A percentile compares a stretch with the other conserved stretches of the same genome.
Evolutionary conservation across 192 early-diverging fungal genomes (phyloP).

Genomic region (Coemansia guatemalensis): DNA sequence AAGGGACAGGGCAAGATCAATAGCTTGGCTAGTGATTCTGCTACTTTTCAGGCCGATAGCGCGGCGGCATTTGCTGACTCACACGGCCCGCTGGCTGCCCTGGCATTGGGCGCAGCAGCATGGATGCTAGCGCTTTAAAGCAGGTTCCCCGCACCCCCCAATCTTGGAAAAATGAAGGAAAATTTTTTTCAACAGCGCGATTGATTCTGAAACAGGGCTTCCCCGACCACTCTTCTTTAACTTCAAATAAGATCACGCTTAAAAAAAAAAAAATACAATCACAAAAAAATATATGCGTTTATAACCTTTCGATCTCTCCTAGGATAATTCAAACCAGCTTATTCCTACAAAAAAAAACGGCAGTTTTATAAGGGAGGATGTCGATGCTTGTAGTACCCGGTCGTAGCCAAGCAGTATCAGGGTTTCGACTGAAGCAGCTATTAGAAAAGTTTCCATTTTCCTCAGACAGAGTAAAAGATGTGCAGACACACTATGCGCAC

Average conservation of each 20-base stretch:
- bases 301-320: background rate
- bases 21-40: too few species aligned
- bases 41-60: background rate
- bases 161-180: background rate
- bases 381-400: constrained; percentile 87
- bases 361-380: too few species aligned
- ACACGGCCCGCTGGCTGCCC: background rate
- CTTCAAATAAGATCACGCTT: too few species aligned
- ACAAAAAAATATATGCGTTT: background rate
- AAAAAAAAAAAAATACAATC: background rate
- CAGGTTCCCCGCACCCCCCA: background rate
- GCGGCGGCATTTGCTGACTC: background rate
- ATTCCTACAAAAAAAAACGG: too few species aligned
- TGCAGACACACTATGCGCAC: constrained; percentile 74
- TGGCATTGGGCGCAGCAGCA: constrained; percentile 2
- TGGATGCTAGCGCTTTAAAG: constrained; percentile 1
- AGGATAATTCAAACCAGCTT: too few species aligned
- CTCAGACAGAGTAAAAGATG: constrained; percentile 51
- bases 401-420: constrained; percentile 70
- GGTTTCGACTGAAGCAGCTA: constrained; percentile 66
- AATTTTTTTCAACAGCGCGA: background rate
- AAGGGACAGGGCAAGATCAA: too few species aligned
- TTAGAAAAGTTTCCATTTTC: constrained; percentile 60
- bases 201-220: background rate
- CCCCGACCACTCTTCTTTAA: background rate